A percentile compares a stretch with the other conserved stretches of the same genome.
phyloP scores from a whole-genome alignment of 1,284 basidiomycete genomes.

The Apiotrichum brassicae region DNA sequence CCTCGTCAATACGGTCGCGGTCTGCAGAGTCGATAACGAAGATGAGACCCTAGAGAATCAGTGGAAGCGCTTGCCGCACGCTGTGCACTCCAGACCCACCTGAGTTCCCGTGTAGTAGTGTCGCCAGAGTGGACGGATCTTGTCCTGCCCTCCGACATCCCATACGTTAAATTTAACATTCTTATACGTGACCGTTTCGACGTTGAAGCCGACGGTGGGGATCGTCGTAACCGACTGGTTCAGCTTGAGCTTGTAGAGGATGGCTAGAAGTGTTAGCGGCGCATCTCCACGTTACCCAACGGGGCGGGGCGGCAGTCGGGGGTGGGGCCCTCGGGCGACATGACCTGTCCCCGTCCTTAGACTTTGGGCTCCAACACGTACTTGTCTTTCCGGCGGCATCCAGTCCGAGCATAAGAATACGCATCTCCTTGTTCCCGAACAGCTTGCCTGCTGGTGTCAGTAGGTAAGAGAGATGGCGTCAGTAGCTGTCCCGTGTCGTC shows the following conservation, averaged over 20 bases:
- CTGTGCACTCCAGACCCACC: constrained; percentile 21
- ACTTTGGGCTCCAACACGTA: constrained; percentile 46
- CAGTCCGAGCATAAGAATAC: constrained; percentile 70
- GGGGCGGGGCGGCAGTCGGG: not conserved
- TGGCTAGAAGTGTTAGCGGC: constrained; percentile 53
- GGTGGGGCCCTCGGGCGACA: no score
- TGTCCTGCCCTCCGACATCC: constrained; percentile 99
- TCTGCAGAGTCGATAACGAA: constrained; percentile 69
- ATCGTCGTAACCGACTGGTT: constrained; percentile 99
- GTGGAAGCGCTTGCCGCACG: constrained; percentile 18
- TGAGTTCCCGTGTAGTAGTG: constrained; percentile 74
- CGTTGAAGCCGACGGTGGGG: constrained; percentile 91
- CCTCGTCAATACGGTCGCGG: constrained; percentile 91
- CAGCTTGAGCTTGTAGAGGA: constrained; percentile 98
- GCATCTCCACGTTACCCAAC: not conserved
- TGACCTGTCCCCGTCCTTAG: no score
- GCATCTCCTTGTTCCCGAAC: constrained; percentile 62
- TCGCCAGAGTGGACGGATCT: constrained; percentile 96
- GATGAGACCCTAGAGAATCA: constrained; percentile 52
- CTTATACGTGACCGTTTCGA: constrained; percentile 99
- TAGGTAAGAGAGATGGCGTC: not conserved
- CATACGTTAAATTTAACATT: constrained; percentile 99
- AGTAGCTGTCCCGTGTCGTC: not conserved
- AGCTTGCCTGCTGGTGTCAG: constrained; percentile 45
- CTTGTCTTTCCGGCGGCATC: constrained; percentile 95